Conservation (phyloP, 163 green algal genomes). For the Smithsoniella earleae region DNA sequence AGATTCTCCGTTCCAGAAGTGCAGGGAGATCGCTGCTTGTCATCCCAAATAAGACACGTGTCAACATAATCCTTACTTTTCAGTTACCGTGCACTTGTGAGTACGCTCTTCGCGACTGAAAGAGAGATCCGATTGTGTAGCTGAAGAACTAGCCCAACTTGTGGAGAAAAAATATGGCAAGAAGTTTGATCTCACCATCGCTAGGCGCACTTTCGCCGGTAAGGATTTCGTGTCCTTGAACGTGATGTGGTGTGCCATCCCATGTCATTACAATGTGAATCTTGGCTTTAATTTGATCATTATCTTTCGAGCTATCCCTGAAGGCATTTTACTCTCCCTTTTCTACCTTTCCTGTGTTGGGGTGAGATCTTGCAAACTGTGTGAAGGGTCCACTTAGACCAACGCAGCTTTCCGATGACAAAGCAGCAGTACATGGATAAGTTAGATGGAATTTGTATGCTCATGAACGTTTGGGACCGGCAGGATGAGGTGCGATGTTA, state of each 20-base stretch:
- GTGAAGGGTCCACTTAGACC: not conserved
- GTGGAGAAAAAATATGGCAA: slow-evolving; percentile 39
- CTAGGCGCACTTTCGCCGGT: slow-evolving; percentile 35
- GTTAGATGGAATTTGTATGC: not conserved
- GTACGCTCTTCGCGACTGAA: too few relatives aligned
- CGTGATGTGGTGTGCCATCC: slow-evolving; percentile 37
- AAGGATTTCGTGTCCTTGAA: slow-evolving; percentile 42
- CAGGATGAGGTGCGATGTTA: not conserved
- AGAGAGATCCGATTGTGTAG: not conserved
- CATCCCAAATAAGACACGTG: too few relatives aligned
- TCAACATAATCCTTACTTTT: too few relatives aligned
- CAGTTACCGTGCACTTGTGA: too few relatives aligned
- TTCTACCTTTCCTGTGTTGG: not conserved
- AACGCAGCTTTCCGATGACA: not conserved
- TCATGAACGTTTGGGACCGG: not conserved
- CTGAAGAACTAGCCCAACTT: slow-evolving; percentile 21
- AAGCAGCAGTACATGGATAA: slow-evolving; percentile 13
- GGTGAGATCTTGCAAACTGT: not conserved
- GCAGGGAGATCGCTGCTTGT: too few relatives aligned
- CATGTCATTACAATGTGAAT: not conserved
- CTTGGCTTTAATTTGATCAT: too few relatives aligned
- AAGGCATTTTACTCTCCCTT: too few relatives aligned
- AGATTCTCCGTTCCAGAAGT: too few relatives aligned
- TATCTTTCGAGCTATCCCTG: too few relatives aligned
- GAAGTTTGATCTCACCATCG: slow-evolving; percentile 42